Base-by-base conservation (phyloP, 2,329 filamentous ascomycete genomes). In the Nemania diffusa region DNA sequence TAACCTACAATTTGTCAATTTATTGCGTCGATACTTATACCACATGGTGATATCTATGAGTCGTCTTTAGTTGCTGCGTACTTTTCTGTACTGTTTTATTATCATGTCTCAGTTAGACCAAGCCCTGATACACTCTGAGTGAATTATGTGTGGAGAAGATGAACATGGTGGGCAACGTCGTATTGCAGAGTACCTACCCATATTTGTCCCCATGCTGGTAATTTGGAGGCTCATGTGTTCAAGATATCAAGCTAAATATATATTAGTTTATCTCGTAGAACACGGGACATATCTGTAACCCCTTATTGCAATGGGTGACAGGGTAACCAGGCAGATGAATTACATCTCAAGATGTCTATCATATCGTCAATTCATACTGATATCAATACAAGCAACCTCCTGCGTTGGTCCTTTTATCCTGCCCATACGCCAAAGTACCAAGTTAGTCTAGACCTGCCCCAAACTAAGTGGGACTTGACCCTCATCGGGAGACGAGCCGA, bases 391-490 rank as follows among this genome's bases (percentile, higher is more conserved):
- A 9, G 57, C 48, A 40, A 53, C 56, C 57, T 51, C 58, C 59
- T 61, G n/a, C 50, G 32, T 67, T 48, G n/a, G 62, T 63, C 51
- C 11, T 62, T 64, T 59, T 24, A 51, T 34, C 52, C 53, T 40
- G 26, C 42, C 46, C 20, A 27, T 62, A 51, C 61, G 66, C 63
- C 65, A 59, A 66, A 69, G 44, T 55, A 24, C 22, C 13, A 27
- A 27, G 13, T 50, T 53, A 69, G 53, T 55, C 63, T 60, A 68
- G 46, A 52, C 63, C 50, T 58, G 37, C 3, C 58, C 46, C 29
- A 42, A 62, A 46, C 65, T 64, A 69, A 66, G 63, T 69, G 60
- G 60, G 61, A 69, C 65, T 69, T 48, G 65, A 61, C 52, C 66
- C 64, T 57, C 53, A 51, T 20, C 32, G 50, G 56, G 51, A 62